Evolutionary conservation across 2,329 filamentous ascomycete species (phyloP).

Genomic region (Epicoccum nigrum): DNA sequence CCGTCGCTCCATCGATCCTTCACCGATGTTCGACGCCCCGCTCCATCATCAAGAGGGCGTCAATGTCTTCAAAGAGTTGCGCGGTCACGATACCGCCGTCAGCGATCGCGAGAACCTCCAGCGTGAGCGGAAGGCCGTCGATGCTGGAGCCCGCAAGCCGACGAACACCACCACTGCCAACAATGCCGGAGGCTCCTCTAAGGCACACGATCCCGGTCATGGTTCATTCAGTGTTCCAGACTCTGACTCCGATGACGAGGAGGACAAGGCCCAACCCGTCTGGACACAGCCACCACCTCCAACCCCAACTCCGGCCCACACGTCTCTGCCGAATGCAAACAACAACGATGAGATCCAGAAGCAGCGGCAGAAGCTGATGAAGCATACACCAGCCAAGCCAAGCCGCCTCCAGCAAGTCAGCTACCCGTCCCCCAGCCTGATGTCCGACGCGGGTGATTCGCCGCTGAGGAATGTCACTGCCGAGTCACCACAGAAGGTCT

Average conservation of each 20-base stretch:
- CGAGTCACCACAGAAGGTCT: not conserved
- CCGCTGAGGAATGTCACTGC: constrained; percentile 15
- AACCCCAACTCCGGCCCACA: constrained; percentile 43
- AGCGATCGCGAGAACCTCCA: constrained; percentile 25
- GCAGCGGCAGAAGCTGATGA: constrained; percentile 39
- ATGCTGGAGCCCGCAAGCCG: not conserved
- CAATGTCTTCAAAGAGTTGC: constrained; percentile 40
- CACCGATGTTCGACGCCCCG: constrained; percentile 39
- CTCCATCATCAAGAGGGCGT: constrained; percentile 24
- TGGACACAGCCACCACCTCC: constrained; percentile 47
- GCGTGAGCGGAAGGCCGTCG: constrained; percentile 7
- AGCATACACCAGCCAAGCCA: constrained; percentile 44
- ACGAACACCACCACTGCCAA: constrained; percentile 31
- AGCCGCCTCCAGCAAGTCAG: constrained; percentile 41
- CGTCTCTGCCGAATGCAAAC: constrained; percentile 25
- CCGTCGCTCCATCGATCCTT: constrained; percentile 36
- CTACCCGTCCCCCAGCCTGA: constrained; percentile 41
- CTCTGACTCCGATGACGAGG: constrained; percentile 30
- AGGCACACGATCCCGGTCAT: constrained; percentile 18
- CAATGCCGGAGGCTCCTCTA: constrained; percentile 13
- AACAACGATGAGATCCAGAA: constrained; percentile 32
- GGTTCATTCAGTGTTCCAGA: constrained; percentile 23
- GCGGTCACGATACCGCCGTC: constrained; percentile 22
- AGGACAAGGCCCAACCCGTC: constrained; percentile 33
- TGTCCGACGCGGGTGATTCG: constrained; percentile 37